Conservation (phyloP, 148 eudicot species). For the Nepenthes gracilis region DNA sequence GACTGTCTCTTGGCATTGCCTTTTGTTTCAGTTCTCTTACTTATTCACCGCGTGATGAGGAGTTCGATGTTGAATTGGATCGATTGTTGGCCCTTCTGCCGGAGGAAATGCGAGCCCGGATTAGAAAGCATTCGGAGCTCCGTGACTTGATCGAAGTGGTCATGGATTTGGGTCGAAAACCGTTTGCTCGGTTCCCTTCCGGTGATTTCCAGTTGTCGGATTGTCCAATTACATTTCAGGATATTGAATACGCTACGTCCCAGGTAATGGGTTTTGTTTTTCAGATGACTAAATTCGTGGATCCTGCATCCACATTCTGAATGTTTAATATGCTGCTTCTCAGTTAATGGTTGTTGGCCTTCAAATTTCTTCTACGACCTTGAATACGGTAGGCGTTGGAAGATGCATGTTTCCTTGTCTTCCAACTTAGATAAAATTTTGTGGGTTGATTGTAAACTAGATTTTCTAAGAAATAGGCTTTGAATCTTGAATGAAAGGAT, state of each 20-base stretch:
- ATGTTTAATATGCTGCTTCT: too few relatives aligned
- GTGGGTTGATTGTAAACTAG: too few relatives aligned
- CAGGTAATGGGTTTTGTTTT: conserved; percentile 28
- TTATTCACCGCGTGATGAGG: conserved; percentile 17
- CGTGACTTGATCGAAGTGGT: conserved; percentile 72
- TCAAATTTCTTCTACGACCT: too few relatives aligned
- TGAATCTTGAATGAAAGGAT: too few relatives aligned
- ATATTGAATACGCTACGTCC: conserved; percentile 53
- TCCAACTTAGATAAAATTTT: too few relatives aligned
- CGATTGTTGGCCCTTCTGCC: conserved; percentile 61
- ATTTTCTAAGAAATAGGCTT: too few relatives aligned
- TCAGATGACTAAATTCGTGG: not conserved
- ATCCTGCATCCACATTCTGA: conserved; percentile 4
- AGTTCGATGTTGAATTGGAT: conserved; percentile 45
- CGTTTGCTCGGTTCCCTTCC: conserved; percentile 70
- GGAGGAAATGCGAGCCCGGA: conserved; percentile 53
- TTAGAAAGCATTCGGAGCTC: conserved; percentile 47
- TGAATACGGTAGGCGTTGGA: too few relatives aligned
- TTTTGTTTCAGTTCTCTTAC: conserved; percentile 10
- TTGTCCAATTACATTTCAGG: conserved; percentile 44
- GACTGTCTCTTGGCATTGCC: conserved; percentile 2
- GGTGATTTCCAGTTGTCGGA: conserved; percentile 80
- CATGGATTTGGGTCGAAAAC: conserved; percentile 82
- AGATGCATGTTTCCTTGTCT: too few relatives aligned
- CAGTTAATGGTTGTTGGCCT: too few relatives aligned